A percentile compares a stretch with the other conserved stretches of the same genome.
Conservation (phyloP, 495 filamentous ascomycete genomes). For the Cercophora samala region DNA sequence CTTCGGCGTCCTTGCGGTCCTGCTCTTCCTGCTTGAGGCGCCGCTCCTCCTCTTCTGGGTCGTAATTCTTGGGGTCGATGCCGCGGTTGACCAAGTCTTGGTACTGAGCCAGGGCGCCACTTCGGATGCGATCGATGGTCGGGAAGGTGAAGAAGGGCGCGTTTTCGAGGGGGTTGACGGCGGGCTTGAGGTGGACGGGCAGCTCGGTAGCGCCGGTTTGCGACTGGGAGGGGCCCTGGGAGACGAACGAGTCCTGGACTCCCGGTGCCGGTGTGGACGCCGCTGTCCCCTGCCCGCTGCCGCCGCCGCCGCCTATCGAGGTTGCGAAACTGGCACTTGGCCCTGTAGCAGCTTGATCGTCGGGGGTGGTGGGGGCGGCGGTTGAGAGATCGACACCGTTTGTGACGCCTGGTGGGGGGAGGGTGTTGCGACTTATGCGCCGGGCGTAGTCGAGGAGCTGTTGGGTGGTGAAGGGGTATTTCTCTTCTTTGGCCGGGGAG, state of each 20-base stretch:
- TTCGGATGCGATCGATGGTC: conserved; percentile 56
- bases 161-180: conserved; percentile 51
- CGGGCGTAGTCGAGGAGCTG: conserved; percentile 70
- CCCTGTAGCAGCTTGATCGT: conserved; percentile 4
- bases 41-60: conserved; percentile 49
- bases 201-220: conserved; percentile 27
- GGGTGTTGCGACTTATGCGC: conserved; percentile 68
- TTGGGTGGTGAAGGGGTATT: conserved; percentile 53
- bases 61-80: conserved; percentile 54
- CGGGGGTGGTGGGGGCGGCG: conserved; percentile 12
- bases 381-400: conserved; percentile 32
- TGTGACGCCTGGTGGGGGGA: conserved; percentile 59
- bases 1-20: conserved; percentile 39
- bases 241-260: not conserved
- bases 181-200: conserved; percentile 40
- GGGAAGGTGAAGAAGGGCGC: conserved; percentile 67
- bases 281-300: not conserved
- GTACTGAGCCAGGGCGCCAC: conserved; percentile 59
- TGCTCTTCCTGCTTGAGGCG: conserved; percentile 41
- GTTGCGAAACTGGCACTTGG: not conserved
- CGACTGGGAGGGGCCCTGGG: conserved; percentile 11
- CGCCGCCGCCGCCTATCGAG: not conserved
- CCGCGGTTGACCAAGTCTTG: conserved; percentile 56
- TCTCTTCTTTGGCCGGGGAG: conserved; percentile 33
- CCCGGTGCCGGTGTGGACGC: not conserved